Evolutionary conservation across 345 rosid genomes (phyloP), one percentile per base, ranked within the genome.

Genomic region (Garcia nutans): DNA sequence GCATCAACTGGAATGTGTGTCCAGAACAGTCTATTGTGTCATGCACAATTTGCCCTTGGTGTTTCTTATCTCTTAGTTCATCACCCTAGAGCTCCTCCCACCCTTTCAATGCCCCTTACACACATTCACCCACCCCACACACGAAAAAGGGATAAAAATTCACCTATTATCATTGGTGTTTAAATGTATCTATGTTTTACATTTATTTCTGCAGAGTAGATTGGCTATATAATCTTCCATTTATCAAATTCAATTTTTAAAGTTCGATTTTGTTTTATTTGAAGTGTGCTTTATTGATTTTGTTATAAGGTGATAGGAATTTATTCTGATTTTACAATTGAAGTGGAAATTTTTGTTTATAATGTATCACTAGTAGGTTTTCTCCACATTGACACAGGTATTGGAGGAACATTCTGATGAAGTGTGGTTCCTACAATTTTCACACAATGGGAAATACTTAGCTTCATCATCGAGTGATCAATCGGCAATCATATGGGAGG

Each of bases 391-490:
- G 86, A 73, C 72, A 82, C 87, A 90, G 95, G 76, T 88, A 68
- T 54, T 90, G 84, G 79, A 89, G 85, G 87, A 81, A 42, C 95
- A 90, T 78, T 85, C 72, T 60, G 90, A 88, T 80, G 95, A 90
- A 85, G 91, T 90, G 22, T 90, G 95, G 95, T 90, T 87, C 80
- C 47, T 90, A 84, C 88, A 89, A 87, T 90, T 89, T 84, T 90
- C 92, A 8, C 92, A 85, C 24, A 80, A 87, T 80, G 95, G 95
- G 56, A 86, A 85, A 76, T 90, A 87, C 82, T 79, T 90, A 71
- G 95, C 92, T 58, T 90, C 95, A 49, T 81, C 95, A 24, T 90
- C 95, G 31, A 88, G 79, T 72, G 95, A 90, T 83, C 85, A 72
- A 37, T 82, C 84, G 2, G 87, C 90, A 56, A 81, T 87, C 72